Percentiles rank a stretch among this genome's conserved stretches.
phyloP scores from a whole-genome alignment of 257 asterid species.

The Penstemon barbatus region DNA sequence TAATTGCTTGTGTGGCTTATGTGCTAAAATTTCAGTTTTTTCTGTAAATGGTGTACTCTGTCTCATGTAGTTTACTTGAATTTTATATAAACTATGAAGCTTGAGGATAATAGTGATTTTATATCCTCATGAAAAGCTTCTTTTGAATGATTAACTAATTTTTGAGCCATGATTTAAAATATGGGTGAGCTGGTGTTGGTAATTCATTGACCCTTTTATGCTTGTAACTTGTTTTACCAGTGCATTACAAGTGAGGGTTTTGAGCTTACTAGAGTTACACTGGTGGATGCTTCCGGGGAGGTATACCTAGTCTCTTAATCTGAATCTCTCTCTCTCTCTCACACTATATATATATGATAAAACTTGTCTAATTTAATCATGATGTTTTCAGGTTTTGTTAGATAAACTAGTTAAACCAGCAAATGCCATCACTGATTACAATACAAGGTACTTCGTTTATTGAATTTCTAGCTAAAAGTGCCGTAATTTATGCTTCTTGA shows the following conservation, averaged over 20 bases:
- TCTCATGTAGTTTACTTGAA: not conserved
- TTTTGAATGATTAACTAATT: constrained; percentile 8
- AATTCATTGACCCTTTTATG: constrained; percentile 3
- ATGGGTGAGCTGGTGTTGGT: constrained; percentile 4
- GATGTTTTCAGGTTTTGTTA: constrained; percentile 70
- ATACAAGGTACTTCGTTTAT: constrained; percentile 67
- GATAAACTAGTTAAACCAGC: constrained; percentile 92
- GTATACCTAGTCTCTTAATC: constrained; percentile 36
- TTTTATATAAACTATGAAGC: constrained; percentile 1
- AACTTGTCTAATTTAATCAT: constrained; percentile 32
- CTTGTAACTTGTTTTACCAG: constrained; percentile 43
- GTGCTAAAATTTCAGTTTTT: constrained; percentile 14
- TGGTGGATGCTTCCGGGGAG: constrained; percentile 82
- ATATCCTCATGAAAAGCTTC: constrained; percentile 12
- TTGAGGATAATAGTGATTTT: constrained; percentile 2
- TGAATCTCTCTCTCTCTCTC: constrained; percentile 4
- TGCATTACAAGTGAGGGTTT: constrained; percentile 85
- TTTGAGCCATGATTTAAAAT: constrained; percentile 17
- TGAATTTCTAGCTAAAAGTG: constrained; percentile 10
- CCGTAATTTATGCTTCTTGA: constrained; percentile 10
- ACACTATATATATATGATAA: not conserved
- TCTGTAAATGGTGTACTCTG: constrained; percentile 4
- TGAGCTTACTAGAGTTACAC: constrained; percentile 85
- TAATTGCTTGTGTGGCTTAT: not conserved
- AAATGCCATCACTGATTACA: constrained; percentile 84